Conservation (phyloP, 257 asterid genomes). For the Echium plantagineum region DNA sequence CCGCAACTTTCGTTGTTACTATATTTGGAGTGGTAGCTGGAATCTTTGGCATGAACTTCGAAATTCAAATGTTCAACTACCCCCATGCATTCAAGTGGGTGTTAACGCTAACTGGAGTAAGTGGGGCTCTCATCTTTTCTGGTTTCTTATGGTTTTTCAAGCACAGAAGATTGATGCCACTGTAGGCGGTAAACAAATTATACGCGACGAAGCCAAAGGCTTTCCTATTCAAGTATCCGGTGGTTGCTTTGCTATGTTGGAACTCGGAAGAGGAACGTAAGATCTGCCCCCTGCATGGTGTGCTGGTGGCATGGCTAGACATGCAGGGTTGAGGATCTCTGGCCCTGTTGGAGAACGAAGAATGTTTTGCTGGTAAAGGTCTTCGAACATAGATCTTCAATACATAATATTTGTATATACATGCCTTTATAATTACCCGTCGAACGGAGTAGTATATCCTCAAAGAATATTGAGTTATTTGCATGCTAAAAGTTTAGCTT, state of each 20-base stretch:
- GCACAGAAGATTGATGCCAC: slow-evolving; percentile 79
- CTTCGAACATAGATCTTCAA: not conserved
- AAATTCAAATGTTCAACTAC: slow-evolving; percentile 44
- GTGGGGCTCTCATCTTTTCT: slow-evolving; percentile 52
- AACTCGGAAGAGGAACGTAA: not conserved
- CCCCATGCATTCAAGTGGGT: slow-evolving; percentile 89
- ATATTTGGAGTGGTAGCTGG: slow-evolving; percentile 97
- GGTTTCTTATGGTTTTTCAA: slow-evolving; percentile 78
- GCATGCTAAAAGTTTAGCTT: too few relatives aligned
- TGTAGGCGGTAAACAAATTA: slow-evolving; percentile 25
- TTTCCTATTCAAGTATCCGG: not conserved
- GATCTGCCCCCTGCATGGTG: not conserved
- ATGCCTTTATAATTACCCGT: too few relatives aligned
- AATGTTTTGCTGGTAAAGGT: not conserved
- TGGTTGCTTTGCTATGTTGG: not conserved
- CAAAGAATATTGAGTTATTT: too few relatives aligned
- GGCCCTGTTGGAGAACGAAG: not conserved
- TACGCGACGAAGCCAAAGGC: not conserved
- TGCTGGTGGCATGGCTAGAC: not conserved
- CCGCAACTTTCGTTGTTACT: slow-evolving; percentile 91
- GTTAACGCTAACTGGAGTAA: slow-evolving; percentile 57
- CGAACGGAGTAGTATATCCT: too few relatives aligned
- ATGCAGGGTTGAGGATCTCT: not conserved
- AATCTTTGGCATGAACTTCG: slow-evolving; percentile 86
- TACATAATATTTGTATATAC: too few relatives aligned